These are phyloP conservation scores for Penicillium soppii DNA, from an alignment of 495 filamentous ascomycete species.

Conservation along the genomic window DNA sequence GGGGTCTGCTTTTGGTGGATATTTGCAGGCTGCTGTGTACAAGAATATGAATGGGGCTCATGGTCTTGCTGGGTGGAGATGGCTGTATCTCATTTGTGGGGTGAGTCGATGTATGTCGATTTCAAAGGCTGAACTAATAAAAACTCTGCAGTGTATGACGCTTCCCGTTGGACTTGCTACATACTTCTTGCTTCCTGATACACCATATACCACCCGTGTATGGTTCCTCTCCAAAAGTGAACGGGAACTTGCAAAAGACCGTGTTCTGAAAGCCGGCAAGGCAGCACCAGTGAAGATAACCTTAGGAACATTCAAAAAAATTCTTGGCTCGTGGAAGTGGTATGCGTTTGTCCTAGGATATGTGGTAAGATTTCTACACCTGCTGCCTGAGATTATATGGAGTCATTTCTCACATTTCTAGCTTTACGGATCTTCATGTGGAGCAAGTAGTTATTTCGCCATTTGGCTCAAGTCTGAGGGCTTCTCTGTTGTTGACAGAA, in stretches of 20 bases:
- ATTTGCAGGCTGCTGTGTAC: slow-evolving; percentile 21
- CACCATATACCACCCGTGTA: slow-evolving; percentile 14
- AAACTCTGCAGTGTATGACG: slow-evolving; percentile 17
- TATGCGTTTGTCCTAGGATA: slow-evolving; percentile 21
- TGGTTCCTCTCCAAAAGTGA: slow-evolving; percentile 25
- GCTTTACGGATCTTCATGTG: slow-evolving; percentile 23
- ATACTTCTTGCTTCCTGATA: slow-evolving; percentile 16
- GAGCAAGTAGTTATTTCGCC: slow-evolving; percentile 14
- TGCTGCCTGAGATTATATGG: no score
- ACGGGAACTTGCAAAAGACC: slow-evolving; percentile 16
- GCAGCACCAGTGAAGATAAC: slow-evolving; percentile 29
- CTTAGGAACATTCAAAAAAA: slow-evolving; percentile 8
- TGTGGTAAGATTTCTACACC: slow-evolving; percentile 6
- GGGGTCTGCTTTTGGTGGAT: slow-evolving; percentile 19
- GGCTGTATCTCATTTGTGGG: slow-evolving; percentile 22
- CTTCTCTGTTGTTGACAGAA: slow-evolving; percentile 20
- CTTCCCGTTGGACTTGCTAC: slow-evolving; percentile 16
- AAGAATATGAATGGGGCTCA: slow-evolving; percentile 17
- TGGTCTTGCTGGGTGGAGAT: slow-evolving; percentile 21
- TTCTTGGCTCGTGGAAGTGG: slow-evolving; percentile 18
- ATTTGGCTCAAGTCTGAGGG: slow-evolving; percentile 23
- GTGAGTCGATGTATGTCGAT: not conserved
- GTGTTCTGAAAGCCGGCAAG: slow-evolving; percentile 25
- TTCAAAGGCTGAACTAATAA: not conserved
- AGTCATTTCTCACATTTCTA: no score